phyloP scores from a whole-genome alignment of 495 filamentous ascomycete genomes.

The Trichoderma asperelloides region DNA sequence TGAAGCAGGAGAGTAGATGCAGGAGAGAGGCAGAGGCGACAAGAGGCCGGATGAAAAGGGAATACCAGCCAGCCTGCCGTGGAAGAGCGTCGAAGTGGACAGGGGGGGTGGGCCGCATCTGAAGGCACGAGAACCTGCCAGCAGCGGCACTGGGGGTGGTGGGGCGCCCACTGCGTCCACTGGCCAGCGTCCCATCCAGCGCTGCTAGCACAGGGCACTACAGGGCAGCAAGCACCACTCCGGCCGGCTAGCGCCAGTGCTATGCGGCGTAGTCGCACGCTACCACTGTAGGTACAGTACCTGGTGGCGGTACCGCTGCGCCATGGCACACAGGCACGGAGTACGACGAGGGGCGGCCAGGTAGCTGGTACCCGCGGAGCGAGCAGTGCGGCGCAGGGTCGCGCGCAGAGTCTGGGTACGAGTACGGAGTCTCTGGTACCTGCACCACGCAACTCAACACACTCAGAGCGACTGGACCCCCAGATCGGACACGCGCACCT shows the following conservation, averaged over 20 bases:
- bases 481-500: neutral
- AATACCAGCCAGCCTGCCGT: too few relatives aligned
- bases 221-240: neutral
- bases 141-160: neutral
- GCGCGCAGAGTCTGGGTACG: neutral
- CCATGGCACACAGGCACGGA: too few relatives aligned
- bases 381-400: neutral
- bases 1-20: neutral
- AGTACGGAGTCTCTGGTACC: neutral
- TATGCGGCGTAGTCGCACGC: too few relatives aligned
- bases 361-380: neutral
- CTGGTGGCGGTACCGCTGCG: too few relatives aligned
- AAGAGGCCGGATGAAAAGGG: conserved; percentile 10
- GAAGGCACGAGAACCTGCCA: conserved; percentile 3
- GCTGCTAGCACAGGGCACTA: neutral
- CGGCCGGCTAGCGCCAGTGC: too few relatives aligned
- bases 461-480: too few relatives aligned
- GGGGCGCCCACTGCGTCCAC: neutral
- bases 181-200: neutral
- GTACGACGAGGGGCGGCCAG: too few relatives aligned
- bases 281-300: neutral
- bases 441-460: too few relatives aligned
- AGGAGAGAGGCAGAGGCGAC: neutral
- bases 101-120: neutral
- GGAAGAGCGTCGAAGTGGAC: neutral